phyloP scores from a whole-genome alignment of 2,329 filamentous ascomycete genomes.

The Beauveria asiatica region DNA sequence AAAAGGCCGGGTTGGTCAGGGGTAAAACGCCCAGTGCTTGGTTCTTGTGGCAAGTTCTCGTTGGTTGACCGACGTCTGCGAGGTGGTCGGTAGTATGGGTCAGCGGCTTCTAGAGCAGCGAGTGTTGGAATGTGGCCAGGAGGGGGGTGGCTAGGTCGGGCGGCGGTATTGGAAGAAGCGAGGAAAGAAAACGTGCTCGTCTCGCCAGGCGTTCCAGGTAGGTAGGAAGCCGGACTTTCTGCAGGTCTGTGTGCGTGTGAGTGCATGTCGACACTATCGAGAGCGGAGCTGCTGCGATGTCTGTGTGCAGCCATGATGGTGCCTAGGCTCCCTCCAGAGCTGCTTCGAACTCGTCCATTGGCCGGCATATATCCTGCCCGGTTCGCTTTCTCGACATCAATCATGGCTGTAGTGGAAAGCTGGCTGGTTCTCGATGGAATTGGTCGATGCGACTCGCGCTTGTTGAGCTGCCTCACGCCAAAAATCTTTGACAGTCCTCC shows the following conservation, averaged over 20 bases:
- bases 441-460: conserved; percentile 56
- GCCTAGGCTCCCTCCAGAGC: conserved; percentile 51
- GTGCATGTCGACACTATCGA: conserved; percentile 43
- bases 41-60: conserved; percentile 23
- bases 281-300: conserved; percentile 46
- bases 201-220: conserved; percentile 65
- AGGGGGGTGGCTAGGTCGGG: conserved; percentile 31
- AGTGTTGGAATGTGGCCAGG: conserved; percentile 34
- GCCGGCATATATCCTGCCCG: conserved; percentile 51
- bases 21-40: conserved; percentile 18
- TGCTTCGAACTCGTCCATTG: conserved; percentile 47
- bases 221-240: conserved; percentile 56
- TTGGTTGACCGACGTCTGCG: conserved; percentile 57
- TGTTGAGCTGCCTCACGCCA: conserved; percentile 79
- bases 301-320: conserved; percentile 35
- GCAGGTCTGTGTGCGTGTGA: conserved; percentile 37
- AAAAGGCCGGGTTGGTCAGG: conserved; percentile 30
- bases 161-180: conserved; percentile 44
- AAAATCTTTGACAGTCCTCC: conserved; percentile 87
- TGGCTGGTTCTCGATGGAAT: conserved; percentile 69
- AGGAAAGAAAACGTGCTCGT: conserved; percentile 66
- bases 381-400: conserved; percentile 58
- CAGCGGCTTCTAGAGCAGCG: conserved; percentile 45
- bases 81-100: conserved; percentile 86
- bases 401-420: conserved; percentile 73